Evolutionary conservation across 1,284 basidiomycete species (phyloP), one percentile per base, ranked within the genome.

Genomic region (Agaricales sp.): DNA sequence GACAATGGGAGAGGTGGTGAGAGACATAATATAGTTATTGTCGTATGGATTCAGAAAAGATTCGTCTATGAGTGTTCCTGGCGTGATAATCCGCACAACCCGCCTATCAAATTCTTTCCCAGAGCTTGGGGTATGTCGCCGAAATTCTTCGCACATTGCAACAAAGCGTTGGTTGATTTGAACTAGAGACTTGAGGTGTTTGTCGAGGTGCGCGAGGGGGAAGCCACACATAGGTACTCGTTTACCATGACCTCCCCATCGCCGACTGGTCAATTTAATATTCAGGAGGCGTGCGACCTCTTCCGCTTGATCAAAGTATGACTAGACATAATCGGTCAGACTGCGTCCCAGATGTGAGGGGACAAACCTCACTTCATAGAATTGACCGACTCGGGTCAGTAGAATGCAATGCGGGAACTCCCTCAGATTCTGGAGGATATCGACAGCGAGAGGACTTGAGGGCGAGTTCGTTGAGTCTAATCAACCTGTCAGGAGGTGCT

Each of bases 21-120:
- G 69, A 4, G 92, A 78, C 20, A 96, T 75, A 26, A 97, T 74
- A 59, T 88, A 96, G 58, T 94, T 92, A 61, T 92, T 92, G 63
- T 91, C 86, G 55, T 80, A 82, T 13, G 79, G 82, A 52, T 87
- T 82, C 47, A 95, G 63, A 66, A 95, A 95, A 0, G 81, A 74
- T 61, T 95, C 92, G 60, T 94, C 91, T 23, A 94, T 85, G 49
- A 95, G 77, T 2, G 92, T 95, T 8, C 93, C 93, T 2, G 94
- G 92, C 0, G 92, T 95, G 52, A 95, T 78, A 46, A 96, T 77
- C 25, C 94, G 79, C 35, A 78, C 80, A 21, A 97, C 90, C 22
- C 84, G 79, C 61, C 91, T 71, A 43, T 85, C 82, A 57, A 86
- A 89, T 46, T 75, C 73, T 58, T 71, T 80, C 30, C 67, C 66